Base-by-base conservation (phyloP, 176 grass and related monocot species). In the Hordeum vulgare region DNA sequence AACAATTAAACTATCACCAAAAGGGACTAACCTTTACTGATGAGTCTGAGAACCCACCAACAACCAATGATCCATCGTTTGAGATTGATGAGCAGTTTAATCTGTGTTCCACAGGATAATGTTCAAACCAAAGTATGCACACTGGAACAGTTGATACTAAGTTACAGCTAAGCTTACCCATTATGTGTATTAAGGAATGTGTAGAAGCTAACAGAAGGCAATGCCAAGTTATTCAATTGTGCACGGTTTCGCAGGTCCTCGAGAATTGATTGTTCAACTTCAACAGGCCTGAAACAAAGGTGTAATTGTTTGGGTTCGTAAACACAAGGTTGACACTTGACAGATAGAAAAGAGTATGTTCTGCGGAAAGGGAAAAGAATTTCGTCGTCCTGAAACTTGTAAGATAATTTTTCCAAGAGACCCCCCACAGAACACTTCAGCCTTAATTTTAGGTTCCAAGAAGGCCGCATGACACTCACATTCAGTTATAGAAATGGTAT, bases 41-140 rank as follows among this genome's bases (percentile, higher is more conserved):
- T n/a, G 96, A 98, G 79, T 98, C 96, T 83, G 96, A 98, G 79
- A 98, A 98, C 40, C 96, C 96, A 91, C 96, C 96, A 77, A 86
- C 96, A 77, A 98, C 96, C 77, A 95, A 80, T 3, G 96, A 98
- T 51, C 96, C 96, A 83, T 98, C 96, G 17, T 98, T 87, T 65
- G 93, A 98, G 76, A 98, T 95, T 3, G 96, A 78, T 25, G 96
- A 95, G 90, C 93, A 98, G 78, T 98, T 98, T 83, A 98, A 93
- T 82, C 96, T 98, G 76, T 24, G n/a, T 81, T 82, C 11, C 72
- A 82, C 9, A 26, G 44, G 20, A 76, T 35, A 84, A 71, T 80
- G 49, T 31, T 92, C 72, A 89, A 51, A 59, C 13, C 23, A 34
- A 49, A 71, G 36, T 40, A 35, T n/a, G 39, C 17, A 45, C 10